phyloP scores from a whole-genome alignment of 1,284 basidiomycete genomes.

The Rhodotorula sp. region DNA sequence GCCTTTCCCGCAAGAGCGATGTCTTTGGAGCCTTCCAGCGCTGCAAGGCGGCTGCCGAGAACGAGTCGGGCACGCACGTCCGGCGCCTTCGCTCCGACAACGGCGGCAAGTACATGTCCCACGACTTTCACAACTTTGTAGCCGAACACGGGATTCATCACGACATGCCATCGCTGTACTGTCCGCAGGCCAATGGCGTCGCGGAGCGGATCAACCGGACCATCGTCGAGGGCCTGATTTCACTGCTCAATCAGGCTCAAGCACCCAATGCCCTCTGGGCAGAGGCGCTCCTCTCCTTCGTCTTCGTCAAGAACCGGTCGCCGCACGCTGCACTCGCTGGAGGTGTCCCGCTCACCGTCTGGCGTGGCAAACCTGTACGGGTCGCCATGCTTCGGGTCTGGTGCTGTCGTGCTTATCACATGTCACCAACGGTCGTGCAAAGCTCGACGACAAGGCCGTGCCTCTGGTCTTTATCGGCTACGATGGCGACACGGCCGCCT shows the following conservation, averaged over 20 bases:
- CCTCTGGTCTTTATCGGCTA: constrained; percentile 4
- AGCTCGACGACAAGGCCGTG: background rate
- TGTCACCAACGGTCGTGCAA: constrained; percentile 29
- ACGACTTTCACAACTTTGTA: constrained; percentile 12
- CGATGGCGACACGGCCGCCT: background rate
- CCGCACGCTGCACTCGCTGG: constrained; percentile 41
- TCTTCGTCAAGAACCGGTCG: constrained; percentile 49
- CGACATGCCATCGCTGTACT: constrained; percentile 41
- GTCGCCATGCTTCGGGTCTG: constrained; percentile 47
- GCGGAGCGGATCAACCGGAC: too few relatives aligned
- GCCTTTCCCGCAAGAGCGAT: constrained; percentile 42
- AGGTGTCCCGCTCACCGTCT: constrained; percentile 32
- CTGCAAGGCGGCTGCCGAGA: too few relatives aligned
- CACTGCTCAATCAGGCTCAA: too few relatives aligned
- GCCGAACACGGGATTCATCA: constrained; percentile 41
- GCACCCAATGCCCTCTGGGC: constrained; percentile 41
- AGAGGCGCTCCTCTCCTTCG: constrained; percentile 45
- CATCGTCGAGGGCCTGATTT: too few relatives aligned
- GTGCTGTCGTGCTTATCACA: constrained; percentile 50
- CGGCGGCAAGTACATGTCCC: too few relatives aligned
- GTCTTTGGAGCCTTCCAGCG: constrained; percentile 19
- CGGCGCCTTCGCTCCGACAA: too few relatives aligned
- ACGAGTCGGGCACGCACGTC: too few relatives aligned
- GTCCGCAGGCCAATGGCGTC: too few relatives aligned
- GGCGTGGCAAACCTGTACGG: constrained; percentile 45